Percentiles rank a stretch among this genome's conserved stretches.
phyloP scores from a whole-genome alignment of 2,329 filamentous ascomycete genomes.

The Westerdykella ornata region DNA sequence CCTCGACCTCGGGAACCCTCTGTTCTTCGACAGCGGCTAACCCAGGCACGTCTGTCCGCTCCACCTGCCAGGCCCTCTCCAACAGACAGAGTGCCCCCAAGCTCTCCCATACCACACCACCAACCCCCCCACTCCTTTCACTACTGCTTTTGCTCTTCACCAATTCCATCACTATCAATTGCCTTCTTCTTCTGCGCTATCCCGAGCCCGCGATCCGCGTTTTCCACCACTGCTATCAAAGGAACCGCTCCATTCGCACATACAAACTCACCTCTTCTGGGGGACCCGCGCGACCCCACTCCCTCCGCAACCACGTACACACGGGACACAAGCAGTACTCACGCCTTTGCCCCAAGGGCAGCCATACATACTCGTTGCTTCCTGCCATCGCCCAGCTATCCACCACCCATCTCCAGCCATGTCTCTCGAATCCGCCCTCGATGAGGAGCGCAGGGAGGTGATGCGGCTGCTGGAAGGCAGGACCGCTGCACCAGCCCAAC shows the following conservation, averaged over 20 bases:
- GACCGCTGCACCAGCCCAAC: constrained; percentile 14
- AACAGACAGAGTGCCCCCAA: not conserved
- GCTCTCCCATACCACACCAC: not conserved
- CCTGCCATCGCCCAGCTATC: not conserved
- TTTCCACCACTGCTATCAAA: no score
- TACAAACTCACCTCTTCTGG: constrained; percentile 3
- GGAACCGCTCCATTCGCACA: no score
- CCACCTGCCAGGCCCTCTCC: no score
- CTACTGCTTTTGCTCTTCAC: no score
- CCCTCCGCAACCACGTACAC: constrained; percentile 2
- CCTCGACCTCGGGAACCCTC: constrained; percentile 31
- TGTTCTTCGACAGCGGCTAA: constrained; percentile 37
- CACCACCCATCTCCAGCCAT: constrained; percentile 39
- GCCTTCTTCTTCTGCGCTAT: no score
- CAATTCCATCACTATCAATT: no score
- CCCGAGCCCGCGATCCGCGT: no score
- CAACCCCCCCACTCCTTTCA: not conserved
- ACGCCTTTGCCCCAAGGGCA: not conserved
- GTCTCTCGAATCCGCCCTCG: constrained; percentile 70
- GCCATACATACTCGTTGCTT: not conserved
- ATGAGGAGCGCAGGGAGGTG: constrained; percentile 70
- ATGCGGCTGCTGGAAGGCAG: constrained; percentile 59
- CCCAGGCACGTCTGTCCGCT: not conserved
- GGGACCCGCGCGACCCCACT: constrained; percentile 15
- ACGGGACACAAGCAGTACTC: constrained; percentile 2